Evolutionary conservation across 306 rosid genomes (phyloP).

Genomic region (Vigna nakashimae): DNA sequence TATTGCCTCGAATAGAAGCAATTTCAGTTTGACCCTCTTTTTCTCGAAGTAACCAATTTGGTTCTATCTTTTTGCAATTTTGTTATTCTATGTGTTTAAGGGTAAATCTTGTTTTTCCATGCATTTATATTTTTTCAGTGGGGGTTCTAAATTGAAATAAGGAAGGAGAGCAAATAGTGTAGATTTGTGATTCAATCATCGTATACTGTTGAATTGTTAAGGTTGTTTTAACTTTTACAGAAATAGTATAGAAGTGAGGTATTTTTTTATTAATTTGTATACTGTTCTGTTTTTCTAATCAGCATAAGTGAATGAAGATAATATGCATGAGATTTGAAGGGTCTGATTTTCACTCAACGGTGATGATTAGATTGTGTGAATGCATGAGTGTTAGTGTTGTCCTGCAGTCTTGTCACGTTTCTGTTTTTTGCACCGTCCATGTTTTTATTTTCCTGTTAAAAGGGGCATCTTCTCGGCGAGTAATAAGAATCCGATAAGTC

Average conservation of each 20-base stretch:
- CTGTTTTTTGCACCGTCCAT: constrained; percentile 33
- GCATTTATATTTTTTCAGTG: not conserved
- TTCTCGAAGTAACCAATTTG: not conserved
- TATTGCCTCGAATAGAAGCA: not conserved
- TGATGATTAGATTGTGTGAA: not conserved
- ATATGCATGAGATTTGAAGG: not conserved
- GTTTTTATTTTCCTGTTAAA: not conserved
- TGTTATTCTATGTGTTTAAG: not conserved
- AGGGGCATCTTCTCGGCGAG: constrained; percentile 1
- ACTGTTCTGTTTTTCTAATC: not conserved
- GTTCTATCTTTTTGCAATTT: not conserved
- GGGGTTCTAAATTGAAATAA: not conserved
- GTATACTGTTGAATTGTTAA: not conserved
- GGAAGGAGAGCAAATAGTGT: not conserved
- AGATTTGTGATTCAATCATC: not conserved
- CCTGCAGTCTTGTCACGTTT: constrained; percentile 17
- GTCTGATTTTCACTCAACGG: not conserved
- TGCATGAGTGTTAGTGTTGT: constrained; percentile 2
- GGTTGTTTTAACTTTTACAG: too few relatives aligned
- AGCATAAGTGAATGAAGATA: not conserved
- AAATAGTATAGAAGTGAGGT: too few relatives aligned
- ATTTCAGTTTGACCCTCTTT: not conserved
- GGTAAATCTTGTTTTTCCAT: not conserved
- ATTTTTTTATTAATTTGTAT: too few relatives aligned
- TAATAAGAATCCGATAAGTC: constrained; percentile 21